A percentile compares a stretch with the other conserved stretches of the same genome.
Conservation (phyloP, 2,329 filamentous ascomycete genomes). For the Thermomyces lanuginosus region DNA sequence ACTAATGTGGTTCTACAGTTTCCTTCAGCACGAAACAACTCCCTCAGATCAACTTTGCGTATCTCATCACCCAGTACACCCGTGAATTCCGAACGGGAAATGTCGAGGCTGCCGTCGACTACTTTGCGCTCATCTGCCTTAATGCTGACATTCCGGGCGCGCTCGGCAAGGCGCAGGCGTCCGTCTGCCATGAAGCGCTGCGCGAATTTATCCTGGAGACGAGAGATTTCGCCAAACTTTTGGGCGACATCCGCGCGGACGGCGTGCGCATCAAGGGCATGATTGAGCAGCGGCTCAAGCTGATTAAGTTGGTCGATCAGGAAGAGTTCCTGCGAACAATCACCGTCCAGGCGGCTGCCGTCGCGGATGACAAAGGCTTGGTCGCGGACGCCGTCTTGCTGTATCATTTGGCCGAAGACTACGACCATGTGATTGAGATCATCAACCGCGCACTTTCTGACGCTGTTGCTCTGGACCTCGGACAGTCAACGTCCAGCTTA, state of each 20-base stretch:
- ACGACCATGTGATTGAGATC: slow-evolving; percentile 81
- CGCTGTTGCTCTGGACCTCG: slow-evolving; percentile 70
- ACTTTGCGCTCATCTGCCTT: slow-evolving; percentile 77
- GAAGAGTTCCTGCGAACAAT: slow-evolving; percentile 82
- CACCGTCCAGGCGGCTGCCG: slow-evolving; percentile 76
- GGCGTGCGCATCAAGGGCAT: slow-evolving; percentile 71
- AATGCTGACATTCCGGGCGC: slow-evolving; percentile 68
- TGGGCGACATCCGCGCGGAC: slow-evolving; percentile 79
- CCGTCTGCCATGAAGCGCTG: slow-evolving; percentile 78
- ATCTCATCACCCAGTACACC: slow-evolving; percentile 89
- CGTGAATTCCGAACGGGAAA: slow-evolving; percentile 85
- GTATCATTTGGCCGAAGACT: slow-evolving; percentile 88
- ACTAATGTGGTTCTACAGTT: slow-evolving; percentile 24
- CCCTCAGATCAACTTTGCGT: slow-evolving; percentile 84
- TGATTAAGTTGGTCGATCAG: slow-evolving; percentile 67
- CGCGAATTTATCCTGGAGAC: slow-evolving; percentile 94
- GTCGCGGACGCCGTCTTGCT: slow-evolving; percentile 86
- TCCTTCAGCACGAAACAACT: slow-evolving; percentile 36
- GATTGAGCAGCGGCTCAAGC: slow-evolving; percentile 65
- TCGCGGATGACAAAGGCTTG: slow-evolving; percentile 85
- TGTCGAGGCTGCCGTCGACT: slow-evolving; percentile 80
- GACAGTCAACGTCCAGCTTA: slow-evolving; percentile 60
- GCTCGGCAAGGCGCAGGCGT: slow-evolving; percentile 58
- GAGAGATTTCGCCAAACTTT: slow-evolving; percentile 80
- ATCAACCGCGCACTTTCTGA: slow-evolving; percentile 83